Evolutionary conservation across 495 filamentous ascomycete genomes (phyloP), one percentile per base, ranked within the genome.

Genomic region (Pyrenopolyporus hunteri): DNA sequence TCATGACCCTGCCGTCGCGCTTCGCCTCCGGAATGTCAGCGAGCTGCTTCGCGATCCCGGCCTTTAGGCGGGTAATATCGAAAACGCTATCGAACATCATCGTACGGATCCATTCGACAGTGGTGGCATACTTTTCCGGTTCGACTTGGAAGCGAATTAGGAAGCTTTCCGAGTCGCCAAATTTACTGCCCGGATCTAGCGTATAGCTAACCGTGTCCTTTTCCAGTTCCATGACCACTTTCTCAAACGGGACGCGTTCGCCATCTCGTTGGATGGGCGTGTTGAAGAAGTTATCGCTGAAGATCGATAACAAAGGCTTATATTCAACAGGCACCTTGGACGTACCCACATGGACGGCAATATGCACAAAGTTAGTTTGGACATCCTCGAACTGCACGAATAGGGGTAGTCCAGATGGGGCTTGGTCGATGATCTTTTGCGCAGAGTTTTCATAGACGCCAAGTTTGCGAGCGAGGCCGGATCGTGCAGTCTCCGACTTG

Each of bases 311-410:
- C 8, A 99, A 77, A 7, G 94, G 95, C 70, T 91, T 89, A 45
- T 88, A 80, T 51, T 89, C 80, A 3, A 87, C 78, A 0, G 91
- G 88, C 0, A 96, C 78, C 16, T 84, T 76, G 11, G 85, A 84
- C 1, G 91, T 93, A 40, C 90, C 90, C 29, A 97, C 71, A 33
- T 96, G 80, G 13, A 97, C 71, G 6, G 82, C 86, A 9, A 98
- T 74, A 56, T 90, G 86, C 36, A 96, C 91, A 69, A 99, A 99
- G 64, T 89, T 93, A 37, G 89, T 93, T 26, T 86, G 84, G 26
- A 96, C 88, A 64, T 96, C 85, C 76, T 99, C 94, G 64, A 94
- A 99, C 74, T 99, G 95, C n/a, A 99, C 81, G 73, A 97, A 99
- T 2, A 97, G 79, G 1, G 93, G 90, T 0, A 67, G 60, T 43